phyloP scores from a whole-genome alignment of 495 filamentous ascomycete genomes.

The Podospora didyma region DNA sequence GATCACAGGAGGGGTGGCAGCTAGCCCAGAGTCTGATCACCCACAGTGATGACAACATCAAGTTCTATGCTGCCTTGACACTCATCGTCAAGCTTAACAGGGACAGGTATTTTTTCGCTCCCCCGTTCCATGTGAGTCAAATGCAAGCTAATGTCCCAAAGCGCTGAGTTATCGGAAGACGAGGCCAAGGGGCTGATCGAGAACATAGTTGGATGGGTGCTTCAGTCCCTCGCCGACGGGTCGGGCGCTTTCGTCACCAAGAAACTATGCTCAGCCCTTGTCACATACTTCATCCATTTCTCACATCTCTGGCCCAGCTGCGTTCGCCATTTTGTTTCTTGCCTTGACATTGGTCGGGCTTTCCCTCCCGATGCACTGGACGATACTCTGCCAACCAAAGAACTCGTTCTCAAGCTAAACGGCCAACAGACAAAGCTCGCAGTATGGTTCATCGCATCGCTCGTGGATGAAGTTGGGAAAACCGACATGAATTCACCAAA shows the following conservation, averaged over 20 bases:
- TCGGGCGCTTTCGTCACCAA: slow-evolving; percentile 64
- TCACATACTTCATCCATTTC: slow-evolving; percentile 73
- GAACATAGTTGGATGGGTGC: slow-evolving; percentile 64
- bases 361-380: slow-evolving; percentile 45
- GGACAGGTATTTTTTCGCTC: slow-evolving; percentile 58
- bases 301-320: slow-evolving; percentile 64
- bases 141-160: slow-evolving; percentile 21
- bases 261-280: slow-evolving; percentile 81
- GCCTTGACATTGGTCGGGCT: slow-evolving; percentile 51
- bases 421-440: slow-evolving; percentile 52
- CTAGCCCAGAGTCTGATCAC: slow-evolving; percentile 70
- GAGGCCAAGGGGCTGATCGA: slow-evolving; percentile 62
- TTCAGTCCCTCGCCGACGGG: slow-evolving; percentile 53
- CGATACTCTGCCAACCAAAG: slow-evolving; percentile 44
- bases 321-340: slow-evolving; percentile 63
- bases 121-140: neutral
- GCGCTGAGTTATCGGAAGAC: slow-evolving; percentile 57
- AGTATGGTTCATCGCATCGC: slow-evolving; percentile 66
- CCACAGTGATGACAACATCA: slow-evolving; percentile 62
- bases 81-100: slow-evolving; percentile 89
- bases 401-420: slow-evolving; percentile 52
- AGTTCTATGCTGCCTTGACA: slow-evolving; percentile 92
- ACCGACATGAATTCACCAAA: slow-evolving; percentile 54
- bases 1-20: slow-evolving; percentile 76
- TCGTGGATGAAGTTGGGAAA: slow-evolving; percentile 75